A percentile compares a stretch with the other conserved stretches of the same genome.
Conservation (phyloP, 768 basidiomycete genomes). For the Arthromyces matolae region DNA sequence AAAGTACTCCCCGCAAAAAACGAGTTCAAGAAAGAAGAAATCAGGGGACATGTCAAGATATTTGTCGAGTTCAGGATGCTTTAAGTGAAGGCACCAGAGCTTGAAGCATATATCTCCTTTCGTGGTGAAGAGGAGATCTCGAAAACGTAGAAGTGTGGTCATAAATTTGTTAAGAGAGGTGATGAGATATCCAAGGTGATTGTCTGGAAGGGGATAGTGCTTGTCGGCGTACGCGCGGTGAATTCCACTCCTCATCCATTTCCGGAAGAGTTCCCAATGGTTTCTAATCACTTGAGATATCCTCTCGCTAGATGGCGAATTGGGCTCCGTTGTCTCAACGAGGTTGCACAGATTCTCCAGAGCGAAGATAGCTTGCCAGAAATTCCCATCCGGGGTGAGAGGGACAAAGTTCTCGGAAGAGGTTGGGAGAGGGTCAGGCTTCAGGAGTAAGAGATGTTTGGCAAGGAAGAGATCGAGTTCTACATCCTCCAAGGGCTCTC, state of each 20-base stretch:
- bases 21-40: neutral
- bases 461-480: neutral
- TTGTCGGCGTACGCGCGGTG: neutral
- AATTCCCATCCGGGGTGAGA: neutral
- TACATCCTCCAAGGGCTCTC: neutral
- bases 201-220: neutral
- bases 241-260: neutral
- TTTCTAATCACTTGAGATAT: neutral
- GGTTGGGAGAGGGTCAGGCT: neutral
- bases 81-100: neutral
- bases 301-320: neutral
- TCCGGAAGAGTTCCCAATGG: neutral
- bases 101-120: neutral
- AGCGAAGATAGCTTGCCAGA: neutral
- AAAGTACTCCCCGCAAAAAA: neutral
- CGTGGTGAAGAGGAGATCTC: neutral
- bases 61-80: neutral
- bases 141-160: neutral
- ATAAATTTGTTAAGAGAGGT: neutral
- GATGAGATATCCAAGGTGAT: neutral
- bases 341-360: neutral
- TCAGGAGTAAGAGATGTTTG: neutral
- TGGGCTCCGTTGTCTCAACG: no score
- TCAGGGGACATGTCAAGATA: neutral
- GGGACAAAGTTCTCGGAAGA: neutral